Base-by-base conservation (phyloP, 768 basidiomycete species). In the Russula foetens region DNA sequence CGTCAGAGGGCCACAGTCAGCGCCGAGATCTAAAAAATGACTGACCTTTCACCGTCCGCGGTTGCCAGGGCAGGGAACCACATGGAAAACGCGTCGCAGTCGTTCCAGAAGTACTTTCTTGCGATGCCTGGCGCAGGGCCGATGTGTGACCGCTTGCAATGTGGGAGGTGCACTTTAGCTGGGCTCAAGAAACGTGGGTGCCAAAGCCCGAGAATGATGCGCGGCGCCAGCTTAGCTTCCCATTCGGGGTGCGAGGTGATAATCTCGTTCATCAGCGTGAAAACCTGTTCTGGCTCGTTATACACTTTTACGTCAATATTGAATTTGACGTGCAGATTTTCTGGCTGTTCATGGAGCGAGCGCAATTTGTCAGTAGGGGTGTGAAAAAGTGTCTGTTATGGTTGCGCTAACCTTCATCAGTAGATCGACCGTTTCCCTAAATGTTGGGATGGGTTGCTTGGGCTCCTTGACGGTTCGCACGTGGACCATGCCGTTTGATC, bases 241-340 rank as follows among this genome's bases (percentile, higher is more conserved):
- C 88, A 96, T 31, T 81, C 76, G 1, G 81, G 76, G 61, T 92
- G 82, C 7, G 77, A 67, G 15, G 81, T 76, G 60, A 96, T 84
- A 59, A 80, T 76, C 43, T 73, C 71, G 74, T 90, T 80, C 84
- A 97, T 92, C 45, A 94, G 75, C 24, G 73, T 70, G 75, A 95
- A 97, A 33, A 96, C 79, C n/a, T 81, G 82, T 58, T 84, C 84
- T 0, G 96, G 93, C 69, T 94, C 84, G 70, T 98, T 98, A 69
- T 92, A 85, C 28, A 87, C 81, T 75, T 99, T 99, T 70, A 97
- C 90, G 71, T 98, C 96, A 62, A 98, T 82, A 76, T 98, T 84
- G 69, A 88, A 86, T 63, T 82, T 82, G 69, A 87, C 83, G 62
- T 88, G 86, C 38, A 74, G 77, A 72, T 90, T 89, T 73, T 88